These are phyloP conservation scores for Saccharomycopsis hybrid DNA, from an alignment of 1,139 yeast species.

Conservation along the genomic window DNA sequence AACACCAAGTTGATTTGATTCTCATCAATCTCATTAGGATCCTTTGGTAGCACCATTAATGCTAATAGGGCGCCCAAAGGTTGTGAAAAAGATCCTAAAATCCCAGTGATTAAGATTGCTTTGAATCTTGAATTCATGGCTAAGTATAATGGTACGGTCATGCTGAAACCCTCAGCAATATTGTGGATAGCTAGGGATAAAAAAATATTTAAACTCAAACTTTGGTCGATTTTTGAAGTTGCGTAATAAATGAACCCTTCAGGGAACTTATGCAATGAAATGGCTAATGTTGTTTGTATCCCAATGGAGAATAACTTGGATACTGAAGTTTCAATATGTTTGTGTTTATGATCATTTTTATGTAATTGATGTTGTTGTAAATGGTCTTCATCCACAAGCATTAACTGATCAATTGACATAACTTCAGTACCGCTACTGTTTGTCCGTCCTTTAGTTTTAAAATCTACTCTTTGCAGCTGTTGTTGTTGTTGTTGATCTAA, in stretches of 20 bases:
- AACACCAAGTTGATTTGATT: constrained; percentile 41
- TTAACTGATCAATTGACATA: constrained; percentile 11
- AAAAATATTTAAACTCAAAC: constrained; percentile 73
- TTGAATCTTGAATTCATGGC: constrained; percentile 56
- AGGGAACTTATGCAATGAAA: constrained; percentile 85
- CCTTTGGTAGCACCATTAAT: constrained; percentile 42
- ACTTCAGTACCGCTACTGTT: not conserved
- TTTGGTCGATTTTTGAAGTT: constrained; percentile 66
- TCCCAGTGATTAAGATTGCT: constrained; percentile 59
- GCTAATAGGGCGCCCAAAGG: constrained; percentile 86
- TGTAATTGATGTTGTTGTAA: constrained; percentile 12
- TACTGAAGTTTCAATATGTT: constrained; percentile 70
- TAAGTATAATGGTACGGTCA: constrained; percentile 84
- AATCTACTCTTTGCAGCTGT: not conserved
- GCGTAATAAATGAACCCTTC: constrained; percentile 90
- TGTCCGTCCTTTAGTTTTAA: not conserved
- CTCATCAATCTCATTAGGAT: constrained; percentile 29
- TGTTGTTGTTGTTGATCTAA: not conserved
- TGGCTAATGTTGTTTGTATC: constrained; percentile 81
- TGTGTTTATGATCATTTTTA: constrained; percentile 51
- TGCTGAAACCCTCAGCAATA: constrained; percentile 91
- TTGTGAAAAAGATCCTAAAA: constrained; percentile 79
- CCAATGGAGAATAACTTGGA: constrained; percentile 80
- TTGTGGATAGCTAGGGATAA: constrained; percentile 82
- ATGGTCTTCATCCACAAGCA: constrained; percentile 23